Percentiles rank a stretch among this genome's conserved stretches.
phyloP scores from a whole-genome alignment of 768 basidiomycete genomes.

The Lanmaoa rubissima region DNA sequence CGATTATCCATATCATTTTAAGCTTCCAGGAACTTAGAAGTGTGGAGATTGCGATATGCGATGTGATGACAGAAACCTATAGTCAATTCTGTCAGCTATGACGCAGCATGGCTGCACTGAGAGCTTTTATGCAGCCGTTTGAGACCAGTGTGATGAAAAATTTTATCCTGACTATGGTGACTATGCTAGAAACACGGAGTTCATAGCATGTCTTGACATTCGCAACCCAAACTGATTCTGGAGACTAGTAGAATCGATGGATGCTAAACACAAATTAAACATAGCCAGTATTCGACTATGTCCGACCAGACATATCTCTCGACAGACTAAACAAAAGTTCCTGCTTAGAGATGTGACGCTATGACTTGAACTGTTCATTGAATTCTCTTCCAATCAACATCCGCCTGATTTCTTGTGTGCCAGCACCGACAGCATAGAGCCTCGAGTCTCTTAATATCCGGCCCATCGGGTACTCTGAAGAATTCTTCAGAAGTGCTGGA shows the following conservation, averaged over 20 bases:
- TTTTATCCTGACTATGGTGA: not conserved
- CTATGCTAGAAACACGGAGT: not conserved
- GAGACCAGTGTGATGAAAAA: no score
- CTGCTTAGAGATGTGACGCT: not conserved
- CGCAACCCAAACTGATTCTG: not conserved
- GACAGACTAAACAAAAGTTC: not conserved
- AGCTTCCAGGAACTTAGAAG: not conserved
- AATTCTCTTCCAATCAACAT: conserved; percentile 95
- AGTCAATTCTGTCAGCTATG: no score
- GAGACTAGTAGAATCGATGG: not conserved
- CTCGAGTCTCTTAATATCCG: conserved; percentile 85
- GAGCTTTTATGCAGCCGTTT: not conserved
- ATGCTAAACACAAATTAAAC: not conserved
- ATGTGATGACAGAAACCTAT: not conserved
- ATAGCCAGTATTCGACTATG: not conserved
- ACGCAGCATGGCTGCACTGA: no score
- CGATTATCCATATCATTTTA: not conserved
- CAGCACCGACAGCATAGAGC: conserved; percentile 93
- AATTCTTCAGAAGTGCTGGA: not conserved
- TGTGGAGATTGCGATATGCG: not conserved
- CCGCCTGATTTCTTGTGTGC: conserved; percentile 91
- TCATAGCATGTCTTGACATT: not conserved
- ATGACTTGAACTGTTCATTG: conserved; percentile 60
- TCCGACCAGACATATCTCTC: not conserved
- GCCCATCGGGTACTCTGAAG: conserved; percentile 85